phyloP scores from a whole-genome alignment of 495 filamentous ascomycete genomes.

The Apodospora peruviana region DNA sequence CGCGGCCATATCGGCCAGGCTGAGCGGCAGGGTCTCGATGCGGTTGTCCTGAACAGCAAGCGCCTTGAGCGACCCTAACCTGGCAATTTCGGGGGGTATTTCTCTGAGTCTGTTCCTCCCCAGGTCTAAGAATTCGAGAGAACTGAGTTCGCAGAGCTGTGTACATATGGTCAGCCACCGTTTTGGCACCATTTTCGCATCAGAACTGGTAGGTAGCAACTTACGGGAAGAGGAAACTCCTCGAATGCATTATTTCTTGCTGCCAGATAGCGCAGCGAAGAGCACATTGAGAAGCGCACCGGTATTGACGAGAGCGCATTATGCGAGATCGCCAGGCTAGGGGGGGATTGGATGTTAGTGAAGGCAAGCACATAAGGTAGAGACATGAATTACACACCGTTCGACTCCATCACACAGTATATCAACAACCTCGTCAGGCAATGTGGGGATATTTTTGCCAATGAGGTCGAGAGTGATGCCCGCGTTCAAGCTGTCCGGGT shows the following conservation, averaged over 20 bases:
- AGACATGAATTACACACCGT: constrained; percentile 47
- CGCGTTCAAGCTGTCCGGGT: constrained; percentile 54
- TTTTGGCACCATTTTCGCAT: constrained; percentile 34
- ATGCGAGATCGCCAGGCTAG: constrained; percentile 68
- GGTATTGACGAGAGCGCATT: constrained; percentile 68
- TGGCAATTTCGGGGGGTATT: constrained; percentile 70
- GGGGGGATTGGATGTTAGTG: not conserved
- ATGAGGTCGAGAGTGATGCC: constrained; percentile 70
- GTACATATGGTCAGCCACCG: constrained; percentile 20
- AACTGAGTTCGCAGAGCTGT: constrained; percentile 63
- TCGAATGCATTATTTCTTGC: constrained; percentile 70
- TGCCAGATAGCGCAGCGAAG: constrained; percentile 72
- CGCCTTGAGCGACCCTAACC: constrained; percentile 64
- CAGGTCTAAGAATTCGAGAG: constrained; percentile 87
- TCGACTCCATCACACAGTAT: constrained; percentile 76
- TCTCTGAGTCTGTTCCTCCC: constrained; percentile 71
- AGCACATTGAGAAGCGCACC: constrained; percentile 64
- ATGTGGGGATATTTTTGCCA: constrained; percentile 60
- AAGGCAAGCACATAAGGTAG: not conserved
- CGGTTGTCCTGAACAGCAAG: constrained; percentile 74
- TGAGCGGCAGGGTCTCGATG: constrained; percentile 71
- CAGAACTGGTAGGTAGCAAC: constrained; percentile 1
- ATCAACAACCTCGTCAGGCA: constrained; percentile 73
- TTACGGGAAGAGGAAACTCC: constrained; percentile 57
- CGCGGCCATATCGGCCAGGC: constrained; percentile 76